Conservation (phyloP, 2,329 filamentous ascomycete genomes). For the Epicoccum sorghinum region DNA sequence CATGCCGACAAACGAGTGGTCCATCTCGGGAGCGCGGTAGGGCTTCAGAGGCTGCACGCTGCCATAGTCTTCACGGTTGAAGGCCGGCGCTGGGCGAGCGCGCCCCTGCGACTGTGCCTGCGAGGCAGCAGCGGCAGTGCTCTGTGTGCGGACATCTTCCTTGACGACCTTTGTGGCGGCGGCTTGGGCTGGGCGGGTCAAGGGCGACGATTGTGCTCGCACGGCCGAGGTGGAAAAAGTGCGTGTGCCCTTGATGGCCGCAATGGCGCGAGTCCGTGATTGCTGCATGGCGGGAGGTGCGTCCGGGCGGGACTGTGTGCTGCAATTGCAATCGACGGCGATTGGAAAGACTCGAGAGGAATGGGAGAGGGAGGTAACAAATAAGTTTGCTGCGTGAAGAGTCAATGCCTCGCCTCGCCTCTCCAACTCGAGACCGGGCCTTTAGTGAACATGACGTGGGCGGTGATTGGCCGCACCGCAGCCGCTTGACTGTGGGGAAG, state of each 20-base stretch:
- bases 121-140: constrained; percentile 48
- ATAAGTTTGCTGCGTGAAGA: constrained; percentile 11
- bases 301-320: background rate
- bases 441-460: background rate
- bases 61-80: constrained; percentile 55
- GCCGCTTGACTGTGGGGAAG: constrained; percentile 5
- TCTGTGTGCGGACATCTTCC: constrained; percentile 51
- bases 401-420: constrained; percentile 5
- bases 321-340: constrained; percentile 2
- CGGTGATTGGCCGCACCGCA: background rate
- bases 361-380: background rate
- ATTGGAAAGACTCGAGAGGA: background rate
- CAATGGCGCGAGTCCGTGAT: constrained; percentile 44
- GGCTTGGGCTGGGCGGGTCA: constrained; percentile 46
- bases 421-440: background rate
- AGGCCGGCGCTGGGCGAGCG: constrained; percentile 54
- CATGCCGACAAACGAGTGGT: constrained; percentile 81
- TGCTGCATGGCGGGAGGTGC: constrained; percentile 39
- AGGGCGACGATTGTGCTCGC: constrained; percentile 52
- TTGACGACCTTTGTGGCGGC: constrained; percentile 39
- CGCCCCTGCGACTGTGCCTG: constrained; percentile 35
- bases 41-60: constrained; percentile 55
- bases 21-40: constrained; percentile 57
- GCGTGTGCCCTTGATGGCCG: constrained; percentile 48
- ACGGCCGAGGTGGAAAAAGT: constrained; percentile 52